Evolutionary conservation across 768 basidiomycete species (phyloP), one percentile per base, ranked within the genome.

Genomic region (Russula brevipes): DNA sequence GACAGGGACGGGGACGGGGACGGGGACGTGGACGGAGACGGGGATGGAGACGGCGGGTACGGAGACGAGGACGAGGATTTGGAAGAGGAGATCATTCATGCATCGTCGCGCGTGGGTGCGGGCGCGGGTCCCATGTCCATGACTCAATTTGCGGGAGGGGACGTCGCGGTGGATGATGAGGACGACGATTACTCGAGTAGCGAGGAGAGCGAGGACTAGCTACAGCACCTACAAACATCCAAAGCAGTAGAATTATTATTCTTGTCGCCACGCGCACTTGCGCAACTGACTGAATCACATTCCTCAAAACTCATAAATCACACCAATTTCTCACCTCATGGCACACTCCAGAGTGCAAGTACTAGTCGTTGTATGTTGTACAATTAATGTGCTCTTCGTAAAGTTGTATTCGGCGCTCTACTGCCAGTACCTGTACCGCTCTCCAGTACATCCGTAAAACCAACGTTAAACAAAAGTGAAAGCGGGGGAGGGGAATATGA

Each of bases 161-260:
- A 39, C 16, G 17, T 30, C 4, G 17, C 61, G 31, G 68, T 60
- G 47, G 75, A 66, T 41, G 75, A 78, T 39, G 79, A 82, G 35
- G 81, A 82, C 55, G 82, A 81, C 45, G 81, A 79, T 60, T 79
- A 79, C 17, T 80, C 80, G 9, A 84, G 82, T 64, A 78, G 65
- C 42, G 76, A 83, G 33, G 82, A 84, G 2, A 82, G 79, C 67
- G 83, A 84, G 24, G 59, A 65, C n/a, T 61, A 47, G 41, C 41
- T 8, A 39, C 12, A 39, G 12, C 38, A 24, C 38, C 12, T 39
- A 39, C 38, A 39, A 4, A 2, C 41, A 24, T 24, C 12, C 41
- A 11, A 42, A 42, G 7, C 41, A 42, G 11, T 16, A 42, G 41
- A 14, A 42, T 4, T 10, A 42, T 12, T 42, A 14, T 42, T 42